Base-by-base conservation (phyloP, 2,329 filamentous ascomycete species). In the Beauveria sp. region DNA sequence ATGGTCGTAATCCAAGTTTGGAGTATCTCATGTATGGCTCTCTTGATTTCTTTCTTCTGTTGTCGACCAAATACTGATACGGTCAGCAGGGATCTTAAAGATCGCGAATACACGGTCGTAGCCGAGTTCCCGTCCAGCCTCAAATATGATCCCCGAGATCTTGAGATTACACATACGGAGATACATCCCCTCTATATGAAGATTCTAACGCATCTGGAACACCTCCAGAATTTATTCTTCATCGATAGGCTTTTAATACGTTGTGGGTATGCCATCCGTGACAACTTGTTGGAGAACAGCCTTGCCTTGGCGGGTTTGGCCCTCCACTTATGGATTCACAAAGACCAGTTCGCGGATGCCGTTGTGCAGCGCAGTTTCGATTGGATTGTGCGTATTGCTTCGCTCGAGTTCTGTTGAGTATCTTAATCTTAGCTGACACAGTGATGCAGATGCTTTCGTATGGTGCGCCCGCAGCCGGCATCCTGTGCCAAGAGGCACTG, bases 201-300 rank as follows among this genome's bases (percentile, higher is more conserved):
- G 2, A 74, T 81, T 16, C 68, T 85, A 1, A 69, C 82, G 1
- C 74, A 75, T 2, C 73, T 84, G 2, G 76, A 80, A 24, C 78
- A 82, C 51, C 70, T 85, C 0, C 79, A 85, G 47, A 86, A 85
- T 45, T 72, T 82, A 3, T 86, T 87, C 62, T 77, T 87, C 10
- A 72, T 86, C 6, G 81, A 86, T 61, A 75, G 85, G 18, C 75
- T 86, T 0, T 70, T 86, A 9, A 73, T 81, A 24, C 82, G 80
- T 20, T 69, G 71, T 3, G 73, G 75, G 0, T 69, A 74, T 14
- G 65, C 70, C 0, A 72, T 74, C 9, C 70, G 74, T 9, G 74
- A 74, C 0, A 71, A 77, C 16, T 69, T 81, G 10, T 68, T 82
- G 7, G 68, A 74, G 1, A 73, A 77, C 24, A 80, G 79, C 46